Conservation (phyloP, 2,329 filamentous ascomycete genomes). For the Hymenoscyphus albidus region DNA sequence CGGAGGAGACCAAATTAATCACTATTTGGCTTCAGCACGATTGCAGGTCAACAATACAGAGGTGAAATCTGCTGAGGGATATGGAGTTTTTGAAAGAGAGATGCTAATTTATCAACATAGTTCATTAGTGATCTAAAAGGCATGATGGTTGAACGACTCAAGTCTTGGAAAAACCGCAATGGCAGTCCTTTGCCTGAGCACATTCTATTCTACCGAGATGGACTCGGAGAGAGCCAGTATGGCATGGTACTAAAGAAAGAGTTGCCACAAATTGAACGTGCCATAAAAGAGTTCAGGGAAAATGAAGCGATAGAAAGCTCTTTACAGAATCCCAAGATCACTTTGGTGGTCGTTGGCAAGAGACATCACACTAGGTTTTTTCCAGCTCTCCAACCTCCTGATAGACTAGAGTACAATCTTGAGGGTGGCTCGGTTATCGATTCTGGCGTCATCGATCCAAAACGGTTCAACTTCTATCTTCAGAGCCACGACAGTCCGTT, state of each 20-base stretch:
- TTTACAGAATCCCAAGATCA: background rate
- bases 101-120: conserved; percentile 45
- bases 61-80: conserved; percentile 39
- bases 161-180: conserved; percentile 30
- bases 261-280: conserved; percentile 26
- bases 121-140: conserved; percentile 37
- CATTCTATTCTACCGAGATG: conserved; percentile 32
- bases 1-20: conserved; percentile 51
- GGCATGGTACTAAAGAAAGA: conserved; percentile 32
- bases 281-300: too few species aligned
- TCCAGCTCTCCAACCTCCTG: background rate
- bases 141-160: conserved; percentile 18
- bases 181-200: conserved; percentile 4
- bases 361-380: background rate
- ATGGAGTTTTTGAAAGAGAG: too few species aligned
- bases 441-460: background rate
- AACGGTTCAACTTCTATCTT: background rate
- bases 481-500: background rate
- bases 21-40: conserved; percentile 71
- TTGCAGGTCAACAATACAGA: conserved; percentile 74
- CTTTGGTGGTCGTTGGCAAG: background rate
- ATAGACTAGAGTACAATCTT: background rate
- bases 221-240: conserved; percentile 36
- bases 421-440: background rate
- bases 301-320: too few species aligned